phyloP scores from a whole-genome alignment of 176 grass and related monocot species.

The Avena eriantha region DNA sequence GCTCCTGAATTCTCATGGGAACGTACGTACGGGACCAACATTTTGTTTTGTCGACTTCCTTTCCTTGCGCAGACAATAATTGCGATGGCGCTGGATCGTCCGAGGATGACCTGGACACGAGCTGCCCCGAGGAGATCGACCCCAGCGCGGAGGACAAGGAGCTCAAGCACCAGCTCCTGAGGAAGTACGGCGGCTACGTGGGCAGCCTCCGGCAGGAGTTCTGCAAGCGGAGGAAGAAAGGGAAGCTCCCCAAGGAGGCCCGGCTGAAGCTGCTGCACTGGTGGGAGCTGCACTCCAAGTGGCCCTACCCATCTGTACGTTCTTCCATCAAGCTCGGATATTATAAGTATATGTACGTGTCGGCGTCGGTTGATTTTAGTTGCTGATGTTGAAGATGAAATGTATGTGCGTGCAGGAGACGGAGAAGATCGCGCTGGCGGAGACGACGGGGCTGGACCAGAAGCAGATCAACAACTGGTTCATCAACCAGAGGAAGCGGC shows the following conservation, averaged over 20 bases:
- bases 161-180: conserved; percentile 82
- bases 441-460: conserved; percentile 87
- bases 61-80: conserved; percentile 45
- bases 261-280: conserved; percentile 83
- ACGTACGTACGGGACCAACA: background rate
- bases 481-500: conserved; percentile 97
- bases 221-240: conserved; percentile 89
- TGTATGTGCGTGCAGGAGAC: conserved; percentile 49
- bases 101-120: conserved; percentile 78
- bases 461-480: conserved; percentile 99
- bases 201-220: conserved; percentile 79
- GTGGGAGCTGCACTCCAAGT: conserved; percentile 97
- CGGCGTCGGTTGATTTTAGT: background rate
- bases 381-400: background rate
- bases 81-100: conserved; percentile 61
- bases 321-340: background rate
- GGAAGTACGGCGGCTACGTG: conserved; percentile 81
- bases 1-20: background rate
- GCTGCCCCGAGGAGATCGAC: conserved; percentile 61
- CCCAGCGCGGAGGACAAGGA: conserved; percentile 72
- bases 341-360: background rate
- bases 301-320: conserved; percentile 95
- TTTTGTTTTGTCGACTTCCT: background rate
- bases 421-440: conserved; percentile 79
- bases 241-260: conserved; percentile 90